Percentiles rank a stretch among this genome's conserved stretches.
phyloP scores from a whole-genome alignment of 1,284 basidiomycete species.

The Ustilago tritici region DNA sequence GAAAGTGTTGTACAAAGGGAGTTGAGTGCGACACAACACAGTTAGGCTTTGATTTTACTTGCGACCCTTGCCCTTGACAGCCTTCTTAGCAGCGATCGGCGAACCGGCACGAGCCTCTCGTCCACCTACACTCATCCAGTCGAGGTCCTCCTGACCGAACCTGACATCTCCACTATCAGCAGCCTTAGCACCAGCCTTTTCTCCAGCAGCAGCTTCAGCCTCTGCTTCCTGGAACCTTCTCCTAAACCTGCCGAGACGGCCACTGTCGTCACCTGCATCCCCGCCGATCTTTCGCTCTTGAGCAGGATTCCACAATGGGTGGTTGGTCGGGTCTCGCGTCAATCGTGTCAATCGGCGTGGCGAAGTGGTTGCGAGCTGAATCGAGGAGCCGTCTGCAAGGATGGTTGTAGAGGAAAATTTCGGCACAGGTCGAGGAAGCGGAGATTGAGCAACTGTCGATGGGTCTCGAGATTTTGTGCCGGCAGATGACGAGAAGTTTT shows the following conservation, averaged over 20 bases:
- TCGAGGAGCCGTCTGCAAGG: conserved; percentile 68
- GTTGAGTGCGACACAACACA: neutral
- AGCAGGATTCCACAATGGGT: conserved; percentile 67
- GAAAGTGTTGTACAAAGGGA: conserved; percentile 24
- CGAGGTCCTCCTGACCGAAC: conserved; percentile 65
- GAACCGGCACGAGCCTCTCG: conserved; percentile 62
- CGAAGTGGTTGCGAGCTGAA: conserved; percentile 65
- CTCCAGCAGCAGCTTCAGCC: conserved; percentile 17
- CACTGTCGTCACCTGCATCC: conserved; percentile 64
- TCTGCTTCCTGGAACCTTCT: conserved; percentile 60
- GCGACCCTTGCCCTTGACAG: conserved; percentile 63
- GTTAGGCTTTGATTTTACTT: conserved; percentile 34
- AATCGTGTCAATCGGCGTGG: conserved; percentile 57
- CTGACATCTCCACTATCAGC: conserved; percentile 33
- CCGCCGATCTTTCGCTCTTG: conserved; percentile 55
- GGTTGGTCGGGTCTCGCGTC: conserved; percentile 66
- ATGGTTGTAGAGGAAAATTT: conserved; percentile 61
- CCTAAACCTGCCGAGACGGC: conserved; percentile 65
- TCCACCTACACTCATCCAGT: conserved; percentile 69
- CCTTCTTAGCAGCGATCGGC: conserved; percentile 55
- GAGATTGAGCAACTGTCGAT: conserved; percentile 23
- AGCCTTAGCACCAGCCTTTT: conserved; percentile 16
- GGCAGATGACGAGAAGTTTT: conserved; percentile 32
- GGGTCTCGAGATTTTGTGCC: conserved; percentile 28
- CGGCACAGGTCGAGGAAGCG: conserved; percentile 63